Conservation (phyloP, 2,329 filamentous ascomycete species). For the Colletotrichum sp. region DNA sequence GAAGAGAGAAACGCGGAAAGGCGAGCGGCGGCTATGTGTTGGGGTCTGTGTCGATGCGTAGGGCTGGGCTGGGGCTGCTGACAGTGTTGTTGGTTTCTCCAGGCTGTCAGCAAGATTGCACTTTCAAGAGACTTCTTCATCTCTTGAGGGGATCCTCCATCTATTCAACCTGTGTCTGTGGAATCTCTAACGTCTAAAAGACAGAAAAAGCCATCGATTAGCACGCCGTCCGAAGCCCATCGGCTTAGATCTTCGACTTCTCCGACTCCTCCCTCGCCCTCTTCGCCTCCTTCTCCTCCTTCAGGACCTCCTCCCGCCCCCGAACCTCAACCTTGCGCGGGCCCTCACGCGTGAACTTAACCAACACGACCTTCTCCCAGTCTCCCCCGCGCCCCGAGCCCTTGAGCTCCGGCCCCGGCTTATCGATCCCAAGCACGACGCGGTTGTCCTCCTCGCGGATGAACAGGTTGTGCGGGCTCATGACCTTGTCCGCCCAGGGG, state of each 20-base stretch:
- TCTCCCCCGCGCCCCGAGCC: slow-evolving; percentile 57
- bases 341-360: slow-evolving; percentile 55
- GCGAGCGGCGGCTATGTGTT: background rate
- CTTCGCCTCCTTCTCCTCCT: slow-evolving; percentile 43
- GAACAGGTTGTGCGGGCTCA: slow-evolving; percentile 57
- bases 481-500: slow-evolving; percentile 66
- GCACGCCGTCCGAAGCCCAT: background rate
- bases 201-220: background rate
- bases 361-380: slow-evolving; percentile 61
- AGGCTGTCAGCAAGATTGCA: background rate
- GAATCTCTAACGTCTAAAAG: background rate
- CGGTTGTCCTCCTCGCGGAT: slow-evolving; percentile 48
- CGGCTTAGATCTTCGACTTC: slow-evolving; percentile 2
- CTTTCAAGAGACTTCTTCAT: background rate
- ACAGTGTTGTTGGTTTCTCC: background rate
- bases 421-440: slow-evolving; percentile 60
- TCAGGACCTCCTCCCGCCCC: slow-evolving; percentile 51
- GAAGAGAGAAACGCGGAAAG: background rate
- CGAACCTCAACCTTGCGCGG: slow-evolving; percentile 59
- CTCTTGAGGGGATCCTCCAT: rapidly evolving
- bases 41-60: background rate
- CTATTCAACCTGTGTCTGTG: background rate
- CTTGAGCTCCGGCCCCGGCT: slow-evolving; percentile 59
- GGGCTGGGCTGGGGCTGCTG: background rate
- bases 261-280: slow-evolving; percentile 11